These are phyloP conservation scores for Fusarium sp. DNA, from an alignment of 2,329 filamentous ascomycete genomes.

Conservation along the genomic window DNA sequence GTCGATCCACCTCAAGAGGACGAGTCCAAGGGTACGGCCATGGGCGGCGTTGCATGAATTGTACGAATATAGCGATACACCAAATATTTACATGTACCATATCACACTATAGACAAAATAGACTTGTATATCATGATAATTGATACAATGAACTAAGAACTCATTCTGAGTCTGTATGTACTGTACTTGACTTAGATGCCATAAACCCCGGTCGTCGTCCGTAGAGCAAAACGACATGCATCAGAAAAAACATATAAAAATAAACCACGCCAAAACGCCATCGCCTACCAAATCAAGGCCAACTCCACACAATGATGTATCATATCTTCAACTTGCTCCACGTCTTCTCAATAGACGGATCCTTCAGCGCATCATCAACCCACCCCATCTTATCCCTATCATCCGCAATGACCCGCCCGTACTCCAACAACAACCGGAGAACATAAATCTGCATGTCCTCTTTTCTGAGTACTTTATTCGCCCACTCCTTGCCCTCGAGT, in stretches of 20 bases:
- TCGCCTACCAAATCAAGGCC: slow-evolving; percentile 31
- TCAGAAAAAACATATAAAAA: slow-evolving; percentile 2
- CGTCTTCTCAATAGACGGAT: slow-evolving; percentile 46
- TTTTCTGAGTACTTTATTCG: slow-evolving; percentile 71
- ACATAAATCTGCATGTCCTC: slow-evolving; percentile 82
- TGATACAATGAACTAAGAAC: slow-evolving; percentile 27
- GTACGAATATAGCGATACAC: background rate
- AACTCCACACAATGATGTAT: slow-evolving; percentile 32
- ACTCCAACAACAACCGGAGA: slow-evolving; percentile 71
- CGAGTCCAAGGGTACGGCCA: slow-evolving; percentile 34
- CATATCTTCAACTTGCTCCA: slow-evolving; percentile 44
- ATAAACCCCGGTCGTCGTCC: slow-evolving; percentile 19
- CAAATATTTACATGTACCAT: slow-evolving; percentile 6
- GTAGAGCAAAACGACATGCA: slow-evolving; percentile 24
- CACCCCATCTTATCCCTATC: slow-evolving; percentile 63
- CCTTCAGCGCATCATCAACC: slow-evolving; percentile 59
- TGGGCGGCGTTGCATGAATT: background rate
- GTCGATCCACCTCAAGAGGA: slow-evolving; percentile 34
- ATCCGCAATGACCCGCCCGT: slow-evolving; percentile 65
- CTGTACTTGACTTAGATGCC: slow-evolving; percentile 6
- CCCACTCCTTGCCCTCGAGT: slow-evolving; percentile 72
- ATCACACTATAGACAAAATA: background rate
- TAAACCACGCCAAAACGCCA: slow-evolving; percentile 31
- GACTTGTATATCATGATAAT: slow-evolving; percentile 1
- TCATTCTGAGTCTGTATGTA: slow-evolving; percentile 34